phyloP scores from a whole-genome alignment of 768 basidiomycete species.

The Mycena floridula region DNA sequence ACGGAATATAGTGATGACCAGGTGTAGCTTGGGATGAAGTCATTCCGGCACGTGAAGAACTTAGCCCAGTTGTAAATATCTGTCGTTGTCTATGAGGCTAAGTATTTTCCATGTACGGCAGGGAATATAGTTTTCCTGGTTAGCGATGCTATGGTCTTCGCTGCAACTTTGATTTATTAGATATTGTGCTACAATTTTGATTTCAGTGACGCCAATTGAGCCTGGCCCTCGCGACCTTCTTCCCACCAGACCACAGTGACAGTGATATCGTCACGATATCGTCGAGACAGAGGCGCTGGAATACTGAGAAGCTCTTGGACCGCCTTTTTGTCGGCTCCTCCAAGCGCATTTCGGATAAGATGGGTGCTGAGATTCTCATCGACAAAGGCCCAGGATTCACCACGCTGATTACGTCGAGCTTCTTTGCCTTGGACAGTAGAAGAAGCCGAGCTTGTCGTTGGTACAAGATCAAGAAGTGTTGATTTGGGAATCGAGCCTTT shows the following conservation, averaged over 20 bases:
- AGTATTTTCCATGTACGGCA: too few relatives aligned
- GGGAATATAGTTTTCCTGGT: too few relatives aligned
- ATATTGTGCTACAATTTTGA: slow-evolving; percentile 39
- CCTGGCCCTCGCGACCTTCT: slow-evolving; percentile 44
- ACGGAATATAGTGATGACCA: too few relatives aligned
- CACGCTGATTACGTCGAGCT: slow-evolving; percentile 24
- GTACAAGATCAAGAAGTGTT: slow-evolving; percentile 47
- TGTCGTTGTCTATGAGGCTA: too few relatives aligned
- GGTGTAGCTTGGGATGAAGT: too few relatives aligned
- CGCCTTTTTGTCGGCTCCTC: slow-evolving; percentile 61
- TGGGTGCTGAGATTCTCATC: slow-evolving; percentile 79
- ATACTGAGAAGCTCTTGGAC: slow-evolving; percentile 71
- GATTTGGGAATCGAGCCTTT: slow-evolving; percentile 60
- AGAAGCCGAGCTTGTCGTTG: slow-evolving; percentile 43
- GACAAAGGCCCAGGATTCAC: slow-evolving; percentile 69
- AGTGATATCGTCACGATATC: slow-evolving; percentile 80
- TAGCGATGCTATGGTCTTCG: too few relatives aligned
- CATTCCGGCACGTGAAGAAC: too few relatives aligned
- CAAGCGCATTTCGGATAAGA: slow-evolving; percentile 87
- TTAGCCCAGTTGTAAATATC: too few relatives aligned
- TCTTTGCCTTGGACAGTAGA: slow-evolving; percentile 61
- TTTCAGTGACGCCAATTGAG: slow-evolving; percentile 30
- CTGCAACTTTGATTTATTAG: too few relatives aligned
- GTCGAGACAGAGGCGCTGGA: slow-evolving; percentile 70
- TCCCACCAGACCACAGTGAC: slow-evolving; percentile 87